These are phyloP conservation scores for Alternaria dauci DNA, from an alignment of 2,329 filamentous ascomycete species.

Conservation along the genomic window DNA sequence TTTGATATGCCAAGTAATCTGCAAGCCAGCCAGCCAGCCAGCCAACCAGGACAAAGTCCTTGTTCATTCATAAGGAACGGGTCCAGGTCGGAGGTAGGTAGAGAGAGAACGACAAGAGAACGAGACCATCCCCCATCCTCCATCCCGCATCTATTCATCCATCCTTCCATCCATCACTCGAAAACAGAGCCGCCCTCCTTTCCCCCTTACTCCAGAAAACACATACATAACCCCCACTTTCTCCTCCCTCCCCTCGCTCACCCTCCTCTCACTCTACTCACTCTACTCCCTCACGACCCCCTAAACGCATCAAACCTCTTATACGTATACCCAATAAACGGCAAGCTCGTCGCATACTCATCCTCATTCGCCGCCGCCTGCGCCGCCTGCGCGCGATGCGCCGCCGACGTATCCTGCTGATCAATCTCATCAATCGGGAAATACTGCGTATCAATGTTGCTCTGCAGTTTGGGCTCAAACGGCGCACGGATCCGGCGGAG, in stretches of 20 bases:
- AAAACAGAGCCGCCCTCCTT: too few species aligned
- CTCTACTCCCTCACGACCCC: constrained; percentile 42
- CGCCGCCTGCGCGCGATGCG: constrained; percentile 83
- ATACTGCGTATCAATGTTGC: constrained; percentile 95
- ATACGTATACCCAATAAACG: constrained; percentile 96
- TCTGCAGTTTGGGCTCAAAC: constrained; percentile 92
- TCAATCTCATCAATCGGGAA: constrained; percentile 99
- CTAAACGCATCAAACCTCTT: constrained; percentile 86
- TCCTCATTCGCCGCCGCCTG: constrained; percentile 72
- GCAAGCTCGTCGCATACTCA: constrained; percentile 90
- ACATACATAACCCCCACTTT: not conserved
- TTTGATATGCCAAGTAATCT: too few species aligned
- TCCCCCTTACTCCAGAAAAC: too few species aligned
- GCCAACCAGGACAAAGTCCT: too few species aligned
- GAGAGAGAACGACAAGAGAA: too few species aligned
- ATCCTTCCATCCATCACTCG: too few species aligned
- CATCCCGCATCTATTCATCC: too few species aligned
- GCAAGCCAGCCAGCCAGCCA: too few species aligned
- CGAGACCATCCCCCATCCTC: too few species aligned
- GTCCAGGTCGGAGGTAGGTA: too few species aligned
- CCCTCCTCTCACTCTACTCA: too few species aligned
- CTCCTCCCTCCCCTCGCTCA: not conserved
- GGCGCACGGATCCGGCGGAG: constrained; percentile 92
- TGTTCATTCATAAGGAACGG: too few species aligned
- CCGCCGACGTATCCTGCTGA: constrained; percentile 90